These are phyloP conservation scores for Sphaerobolus stellatus DNA, from an alignment of 1,284 basidiomycete species.

Conservation along the genomic window DNA sequence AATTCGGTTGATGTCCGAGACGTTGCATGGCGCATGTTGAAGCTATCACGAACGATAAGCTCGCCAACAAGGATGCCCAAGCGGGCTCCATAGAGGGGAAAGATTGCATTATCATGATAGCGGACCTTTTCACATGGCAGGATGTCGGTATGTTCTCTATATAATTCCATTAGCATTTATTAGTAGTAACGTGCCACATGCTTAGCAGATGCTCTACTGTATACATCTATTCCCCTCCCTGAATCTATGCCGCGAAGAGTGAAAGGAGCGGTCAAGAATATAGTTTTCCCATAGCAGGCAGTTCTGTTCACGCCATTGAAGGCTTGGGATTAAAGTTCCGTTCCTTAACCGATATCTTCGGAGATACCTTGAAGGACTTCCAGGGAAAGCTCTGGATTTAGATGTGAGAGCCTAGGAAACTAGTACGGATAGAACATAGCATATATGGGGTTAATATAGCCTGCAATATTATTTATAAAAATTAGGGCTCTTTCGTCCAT, in stretches of 20 bases:
- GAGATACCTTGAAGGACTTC: slow-evolving; percentile 42
- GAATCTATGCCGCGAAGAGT: no score
- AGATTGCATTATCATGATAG: background rate
- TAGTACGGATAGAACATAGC: no score
- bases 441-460: no score
- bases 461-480: no score
- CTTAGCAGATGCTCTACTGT: background rate
- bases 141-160: background rate
- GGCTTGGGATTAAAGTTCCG: no score
- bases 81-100: background rate
- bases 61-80: background rate
- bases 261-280: no score
- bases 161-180: background rate
- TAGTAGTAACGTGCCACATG: background rate
- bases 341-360: slow-evolving; percentile 40
- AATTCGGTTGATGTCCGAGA: slow-evolving; percentile 62
- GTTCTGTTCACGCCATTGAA: no score
- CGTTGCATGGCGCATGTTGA: slow-evolving; percentile 52
- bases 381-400: slow-evolving; percentile 37
- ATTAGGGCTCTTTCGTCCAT: no score
- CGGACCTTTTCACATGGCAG: background rate
- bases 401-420: no score
- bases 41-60: slow-evolving; percentile 46
- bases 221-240: background rate
- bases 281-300: no score